Evolutionary conservation across 805 yeast species (phyloP), one percentile per base, ranked within the genome.

Genomic region (Starmerella kuoi): DNA sequence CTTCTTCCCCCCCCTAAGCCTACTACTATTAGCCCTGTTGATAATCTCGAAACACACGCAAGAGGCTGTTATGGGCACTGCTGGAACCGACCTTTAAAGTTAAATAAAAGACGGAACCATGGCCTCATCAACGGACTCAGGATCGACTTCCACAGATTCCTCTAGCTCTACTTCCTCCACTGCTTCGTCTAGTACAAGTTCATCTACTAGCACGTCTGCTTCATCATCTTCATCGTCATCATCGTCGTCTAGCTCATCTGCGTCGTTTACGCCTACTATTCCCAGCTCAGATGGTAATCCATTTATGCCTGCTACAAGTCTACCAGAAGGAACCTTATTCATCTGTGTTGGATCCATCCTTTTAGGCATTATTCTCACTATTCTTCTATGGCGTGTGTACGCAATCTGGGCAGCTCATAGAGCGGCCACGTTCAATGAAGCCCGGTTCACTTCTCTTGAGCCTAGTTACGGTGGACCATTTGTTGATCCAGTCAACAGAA

Each of bases 251-350:
- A n/a, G n/a, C n/a, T n/a, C 28, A 11, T 25, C 28, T 4, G 36
- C 42, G 41, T 32, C 47, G 19, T 54, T 52, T 41, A 49, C 69
- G 1, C 62, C 74, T 14, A 60, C 68, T 1, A 73, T 76, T 11
- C 94, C 94, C 0, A 63, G 77, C 1, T 67, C 73, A 31, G 52
- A 51, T 15, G 62, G 68, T 38, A 84, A 84, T 59, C 94, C 94
- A 9, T 76, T 70, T 53, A 66, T 84, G 17, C 61, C 70, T 50
- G 60, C 64, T 35, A 60, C 75, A 5, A 55, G 55, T 18, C 65
- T 68, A 35, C 83, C 86, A 1, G 68, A 73, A 36, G 94, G 94
- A 1, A 79, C 91, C 1, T 86, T 85, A 2, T 84, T 83, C 61
- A 84, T 85, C 39, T 79, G 82, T 0, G 79, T 83, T 33, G 94